Evolutionary conservation across 306 rosid genomes (phyloP).

Genomic region (Lagenaria siceraria): DNA sequence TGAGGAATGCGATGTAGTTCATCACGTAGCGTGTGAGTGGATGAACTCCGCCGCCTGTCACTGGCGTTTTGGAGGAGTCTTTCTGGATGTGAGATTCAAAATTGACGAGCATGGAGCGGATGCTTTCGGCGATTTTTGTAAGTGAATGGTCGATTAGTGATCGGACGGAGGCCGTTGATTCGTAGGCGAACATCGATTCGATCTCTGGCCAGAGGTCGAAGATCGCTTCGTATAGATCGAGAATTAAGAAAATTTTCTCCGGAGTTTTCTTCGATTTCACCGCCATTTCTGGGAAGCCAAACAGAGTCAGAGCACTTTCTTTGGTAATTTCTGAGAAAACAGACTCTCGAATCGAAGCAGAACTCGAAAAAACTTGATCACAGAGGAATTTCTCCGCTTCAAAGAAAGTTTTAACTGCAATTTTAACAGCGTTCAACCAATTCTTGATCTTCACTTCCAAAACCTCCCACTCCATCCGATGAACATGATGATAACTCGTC

Average conservation of each 20-base stretch:
- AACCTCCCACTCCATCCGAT: slow-evolving; percentile 59
- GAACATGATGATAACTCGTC: slow-evolving; percentile 37
- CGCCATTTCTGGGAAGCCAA: slow-evolving; percentile 65
- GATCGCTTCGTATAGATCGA: slow-evolving; percentile 61
- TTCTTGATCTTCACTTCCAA: slow-evolving; percentile 47
- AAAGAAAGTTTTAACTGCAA: slow-evolving; percentile 38
- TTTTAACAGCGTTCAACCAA: slow-evolving; percentile 49
- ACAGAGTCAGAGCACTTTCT: slow-evolving; percentile 43
- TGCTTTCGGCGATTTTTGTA: slow-evolving; percentile 29
- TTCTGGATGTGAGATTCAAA: slow-evolving; percentile 69
- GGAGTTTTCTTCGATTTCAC: slow-evolving; percentile 62
- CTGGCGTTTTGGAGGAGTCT: slow-evolving; percentile 41
- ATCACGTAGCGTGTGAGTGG: slow-evolving; percentile 92
- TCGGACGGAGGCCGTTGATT: slow-evolving; percentile 42
- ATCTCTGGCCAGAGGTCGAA: slow-evolving; percentile 41
- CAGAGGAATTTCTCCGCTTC: slow-evolving; percentile 51
- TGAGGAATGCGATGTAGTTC: slow-evolving; percentile 57
- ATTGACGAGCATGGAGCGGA: slow-evolving; percentile 34
- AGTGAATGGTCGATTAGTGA: slow-evolving; percentile 27
- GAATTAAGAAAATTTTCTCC: slow-evolving; percentile 51
- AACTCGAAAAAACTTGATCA: slow-evolving; percentile 31
- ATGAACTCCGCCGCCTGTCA: slow-evolving; percentile 67
- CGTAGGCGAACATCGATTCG: slow-evolving; percentile 49
- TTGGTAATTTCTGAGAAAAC: slow-evolving; percentile 43
- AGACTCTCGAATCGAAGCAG: slow-evolving; percentile 30